These are phyloP conservation scores for Leccinum ponderosum DNA, from an alignment of 1,284 basidiomycete species.

Conservation along the genomic window DNA sequence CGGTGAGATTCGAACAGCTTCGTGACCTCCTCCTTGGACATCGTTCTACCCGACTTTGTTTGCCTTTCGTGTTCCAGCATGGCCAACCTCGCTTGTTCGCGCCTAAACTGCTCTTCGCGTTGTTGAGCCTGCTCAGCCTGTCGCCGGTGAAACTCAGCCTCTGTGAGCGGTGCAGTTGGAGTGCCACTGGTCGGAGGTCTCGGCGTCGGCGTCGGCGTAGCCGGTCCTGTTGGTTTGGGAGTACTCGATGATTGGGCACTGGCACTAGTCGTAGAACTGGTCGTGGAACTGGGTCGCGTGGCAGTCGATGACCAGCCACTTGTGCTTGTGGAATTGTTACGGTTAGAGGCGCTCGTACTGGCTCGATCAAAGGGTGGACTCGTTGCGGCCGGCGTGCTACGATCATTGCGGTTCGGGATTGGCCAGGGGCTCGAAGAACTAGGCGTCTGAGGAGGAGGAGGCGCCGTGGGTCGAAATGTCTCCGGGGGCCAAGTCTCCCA, in stretches of 20 bases:
- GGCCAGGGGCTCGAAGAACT: slow-evolving; percentile 33
- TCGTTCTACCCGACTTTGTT: slow-evolving; percentile 43
- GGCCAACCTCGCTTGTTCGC: slow-evolving; percentile 52
- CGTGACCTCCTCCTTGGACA: slow-evolving; percentile 54
- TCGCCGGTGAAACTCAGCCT: slow-evolving; percentile 54
- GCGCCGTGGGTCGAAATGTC: slow-evolving; percentile 19
- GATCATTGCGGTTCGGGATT: slow-evolving; percentile 31
- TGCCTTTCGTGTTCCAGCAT: slow-evolving; percentile 43
- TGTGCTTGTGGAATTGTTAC: slow-evolving; percentile 17
- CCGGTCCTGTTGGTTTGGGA: slow-evolving; percentile 29
- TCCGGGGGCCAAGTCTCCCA: slow-evolving; percentile 33
- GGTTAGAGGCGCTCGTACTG: slow-evolving; percentile 30
- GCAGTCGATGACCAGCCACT: slow-evolving; percentile 35
- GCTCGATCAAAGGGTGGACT: slow-evolving; percentile 30
- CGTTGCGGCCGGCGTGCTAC: slow-evolving; percentile 17
- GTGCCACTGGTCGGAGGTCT: slow-evolving; percentile 18
- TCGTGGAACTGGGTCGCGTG: slow-evolving; percentile 32
- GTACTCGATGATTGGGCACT: slow-evolving; percentile 31
- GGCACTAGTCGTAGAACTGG: slow-evolving; percentile 15
- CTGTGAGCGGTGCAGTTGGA: slow-evolving; percentile 33
- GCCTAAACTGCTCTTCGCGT: slow-evolving; percentile 60
- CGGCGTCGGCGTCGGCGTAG: slow-evolving; percentile 27
- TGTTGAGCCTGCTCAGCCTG: slow-evolving; percentile 55
- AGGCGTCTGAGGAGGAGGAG: slow-evolving; percentile 29
- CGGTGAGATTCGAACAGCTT: slow-evolving; percentile 58